Percentiles rank a stretch among this genome's conserved stretches.
These are phyloP conservation scores for Phytopythium oedochilum DNA, from an alignment of 352 stramenopile species.

Conservation along the genomic window DNA sequence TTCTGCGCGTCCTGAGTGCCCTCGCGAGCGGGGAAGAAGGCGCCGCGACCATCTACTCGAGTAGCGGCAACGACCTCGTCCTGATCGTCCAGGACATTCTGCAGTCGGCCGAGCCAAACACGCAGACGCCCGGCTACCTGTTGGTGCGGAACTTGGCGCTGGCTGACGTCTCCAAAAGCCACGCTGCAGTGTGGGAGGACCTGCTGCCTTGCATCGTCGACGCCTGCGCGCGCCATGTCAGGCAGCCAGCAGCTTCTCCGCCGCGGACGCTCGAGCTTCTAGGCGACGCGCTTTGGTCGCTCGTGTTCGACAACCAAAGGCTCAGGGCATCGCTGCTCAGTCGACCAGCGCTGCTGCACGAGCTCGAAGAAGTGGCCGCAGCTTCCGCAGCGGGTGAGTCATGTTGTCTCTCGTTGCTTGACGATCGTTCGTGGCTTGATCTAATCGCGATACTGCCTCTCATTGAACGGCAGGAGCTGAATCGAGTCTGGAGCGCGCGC, in stretches of 20 bases:
- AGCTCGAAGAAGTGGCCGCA: slow-evolving; percentile 25
- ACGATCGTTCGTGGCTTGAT: not conserved
- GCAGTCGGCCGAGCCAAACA: slow-evolving; percentile 13
- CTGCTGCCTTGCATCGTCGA: slow-evolving; percentile 30
- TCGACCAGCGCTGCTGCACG: slow-evolving; percentile 17
- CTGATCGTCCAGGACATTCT: slow-evolving; percentile 50
- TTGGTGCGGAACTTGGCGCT: slow-evolving; percentile 61
- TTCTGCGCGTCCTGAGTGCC: slow-evolving; percentile 39
- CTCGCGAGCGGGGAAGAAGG: slow-evolving; percentile 45
- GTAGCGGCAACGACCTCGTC: slow-evolving; percentile 20
- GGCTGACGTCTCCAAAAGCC: slow-evolving; percentile 41
- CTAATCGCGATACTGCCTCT: not conserved
- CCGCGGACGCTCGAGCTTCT: slow-evolving; percentile 15
- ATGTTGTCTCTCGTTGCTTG: not conserved
- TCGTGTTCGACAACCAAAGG: slow-evolving; percentile 68
- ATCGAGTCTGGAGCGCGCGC: slow-evolving; percentile 21
- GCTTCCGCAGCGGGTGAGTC: not conserved
- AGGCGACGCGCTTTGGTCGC: slow-evolving; percentile 38
- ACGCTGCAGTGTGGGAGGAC: slow-evolving; percentile 57
- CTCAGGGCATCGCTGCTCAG: slow-evolving; percentile 36
- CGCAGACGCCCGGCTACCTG: slow-evolving; percentile 29
- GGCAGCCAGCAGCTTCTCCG: not conserved
- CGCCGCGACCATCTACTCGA: slow-evolving; percentile 27
- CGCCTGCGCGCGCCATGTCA: slow-evolving; percentile 10
- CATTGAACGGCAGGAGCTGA: not conserved